Evolutionary conservation across 2,329 filamentous ascomycete species (phyloP).

Genomic region (Beauveria australis): DNA sequence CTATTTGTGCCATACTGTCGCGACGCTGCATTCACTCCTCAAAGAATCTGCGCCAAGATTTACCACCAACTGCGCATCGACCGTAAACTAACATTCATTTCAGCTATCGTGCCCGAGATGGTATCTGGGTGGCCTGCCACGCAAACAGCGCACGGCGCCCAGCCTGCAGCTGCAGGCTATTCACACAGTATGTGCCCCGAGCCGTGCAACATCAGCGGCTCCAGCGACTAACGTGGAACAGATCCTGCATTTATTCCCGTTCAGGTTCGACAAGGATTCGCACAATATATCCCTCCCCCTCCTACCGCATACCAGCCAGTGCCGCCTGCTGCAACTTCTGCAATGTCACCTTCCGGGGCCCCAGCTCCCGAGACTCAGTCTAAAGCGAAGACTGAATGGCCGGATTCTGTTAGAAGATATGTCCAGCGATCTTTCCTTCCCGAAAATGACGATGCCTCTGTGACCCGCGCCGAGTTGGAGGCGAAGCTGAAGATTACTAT

Average conservation of each 20-base stretch:
- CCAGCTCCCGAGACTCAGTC: constrained; percentile 24
- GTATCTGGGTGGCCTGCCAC: constrained; percentile 30
- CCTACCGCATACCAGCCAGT: constrained; percentile 20
- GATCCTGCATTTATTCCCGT: constrained; percentile 53
- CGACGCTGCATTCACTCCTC: not conserved
- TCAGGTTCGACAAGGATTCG: constrained; percentile 53
- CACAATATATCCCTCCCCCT: constrained; percentile 33
- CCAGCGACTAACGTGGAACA: constrained; percentile 19
- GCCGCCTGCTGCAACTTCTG: constrained; percentile 17
- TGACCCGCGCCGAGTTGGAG: constrained; percentile 66
- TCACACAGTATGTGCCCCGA: constrained; percentile 26
- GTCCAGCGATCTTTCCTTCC: constrained; percentile 82
- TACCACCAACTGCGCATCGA: not conserved
- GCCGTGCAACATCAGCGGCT: not conserved
- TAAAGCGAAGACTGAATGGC: constrained; percentile 67
- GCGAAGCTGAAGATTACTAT: constrained; percentile 79
- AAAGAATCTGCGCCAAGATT: not conserved
- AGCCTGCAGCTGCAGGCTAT: constrained; percentile 27
- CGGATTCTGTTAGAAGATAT: constrained; percentile 74
- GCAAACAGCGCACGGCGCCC: constrained; percentile 33
- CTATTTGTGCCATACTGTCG: not conserved
- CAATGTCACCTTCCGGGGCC: constrained; percentile 16
- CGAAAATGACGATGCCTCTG: constrained; percentile 56
- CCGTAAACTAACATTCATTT: constrained; percentile 13
- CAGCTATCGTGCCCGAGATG: constrained; percentile 18